Evolutionary conservation across 257 asterid genomes (phyloP).

Genomic region (Solanum sejunctum): DNA sequence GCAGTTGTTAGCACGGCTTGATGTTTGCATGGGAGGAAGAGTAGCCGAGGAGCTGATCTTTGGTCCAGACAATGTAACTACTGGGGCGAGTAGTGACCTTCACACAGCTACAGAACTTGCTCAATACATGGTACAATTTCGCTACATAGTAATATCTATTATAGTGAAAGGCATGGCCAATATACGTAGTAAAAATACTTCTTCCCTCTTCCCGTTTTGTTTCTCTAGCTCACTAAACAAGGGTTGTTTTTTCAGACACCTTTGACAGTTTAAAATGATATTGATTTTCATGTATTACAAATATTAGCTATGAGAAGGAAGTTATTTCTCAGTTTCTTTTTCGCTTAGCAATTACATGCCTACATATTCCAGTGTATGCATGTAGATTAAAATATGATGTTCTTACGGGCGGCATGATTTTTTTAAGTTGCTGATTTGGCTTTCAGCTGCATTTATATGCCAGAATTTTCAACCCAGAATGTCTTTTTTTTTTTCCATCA

Average conservation of each 20-base stretch:
- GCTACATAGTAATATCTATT: not conserved
- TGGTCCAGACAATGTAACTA: constrained; percentile 80
- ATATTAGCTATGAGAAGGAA: not conserved
- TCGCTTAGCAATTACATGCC: not conserved
- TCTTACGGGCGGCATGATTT: not conserved
- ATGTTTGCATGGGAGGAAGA: constrained; percentile 99
- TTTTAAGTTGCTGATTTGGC: not conserved
- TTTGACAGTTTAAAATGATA: not conserved
- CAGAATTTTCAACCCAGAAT: not conserved
- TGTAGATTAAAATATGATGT: not conserved
- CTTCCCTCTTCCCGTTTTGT: not conserved
- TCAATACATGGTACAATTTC: constrained; percentile 58
- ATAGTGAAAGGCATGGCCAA: not conserved
- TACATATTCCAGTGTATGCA: not conserved
- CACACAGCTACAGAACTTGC: constrained; percentile 88
- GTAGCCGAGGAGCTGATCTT: constrained; percentile 94
- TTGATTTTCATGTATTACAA: not conserved
- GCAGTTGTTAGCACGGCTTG: constrained; percentile 92
- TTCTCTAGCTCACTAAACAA: not conserved
- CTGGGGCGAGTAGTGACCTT: constrained; percentile 93
- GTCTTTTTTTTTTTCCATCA: not conserved
- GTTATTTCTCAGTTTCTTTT: not conserved
- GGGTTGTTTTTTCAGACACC: not conserved
- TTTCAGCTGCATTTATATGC: not conserved
- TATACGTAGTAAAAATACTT: not conserved